Evolutionary conservation across 73 alveolate genomes (phyloP).

Genomic region (Effrenium voratum): DNA sequence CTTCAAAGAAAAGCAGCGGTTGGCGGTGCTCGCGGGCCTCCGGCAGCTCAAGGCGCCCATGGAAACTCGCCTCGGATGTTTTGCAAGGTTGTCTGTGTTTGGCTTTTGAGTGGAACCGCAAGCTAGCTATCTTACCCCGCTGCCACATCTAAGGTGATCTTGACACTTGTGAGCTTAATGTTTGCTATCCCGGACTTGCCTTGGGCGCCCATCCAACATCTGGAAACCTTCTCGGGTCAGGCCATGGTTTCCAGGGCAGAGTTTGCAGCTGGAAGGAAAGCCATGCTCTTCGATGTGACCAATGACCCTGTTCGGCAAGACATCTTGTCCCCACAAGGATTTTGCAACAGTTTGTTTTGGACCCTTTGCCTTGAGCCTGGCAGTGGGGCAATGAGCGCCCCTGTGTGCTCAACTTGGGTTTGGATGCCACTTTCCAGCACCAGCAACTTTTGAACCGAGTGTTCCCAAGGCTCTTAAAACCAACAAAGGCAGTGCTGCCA

Average conservation of each 20-base stretch:
- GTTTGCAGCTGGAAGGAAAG: background rate
- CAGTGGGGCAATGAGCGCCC: background rate
- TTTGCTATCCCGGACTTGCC: background rate
- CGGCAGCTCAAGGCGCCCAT: background rate
- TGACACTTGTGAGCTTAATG: background rate
- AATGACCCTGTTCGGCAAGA: background rate
- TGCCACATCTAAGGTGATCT: background rate
- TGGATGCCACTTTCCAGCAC: background rate
- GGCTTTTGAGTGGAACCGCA: background rate
- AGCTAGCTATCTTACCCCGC: background rate
- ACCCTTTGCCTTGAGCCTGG: background rate
- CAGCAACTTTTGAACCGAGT: too few relatives aligned
- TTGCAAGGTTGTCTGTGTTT: background rate
- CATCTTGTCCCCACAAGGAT: background rate
- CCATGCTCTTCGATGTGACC: background rate
- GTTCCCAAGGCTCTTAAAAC: too few relatives aligned
- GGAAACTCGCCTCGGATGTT: background rate
- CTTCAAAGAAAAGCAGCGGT: background rate
- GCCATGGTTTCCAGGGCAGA: background rate
- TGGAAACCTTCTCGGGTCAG: background rate
- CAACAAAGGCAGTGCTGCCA: too few relatives aligned
- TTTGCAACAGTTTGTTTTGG: background rate
- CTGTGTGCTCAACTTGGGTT: slow-evolving; percentile 19
- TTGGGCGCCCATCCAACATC: background rate
- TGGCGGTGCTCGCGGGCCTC: background rate